Conservation (phyloP, 2,329 filamentous ascomycete genomes). For the Colletotrichum scovillei region DNA sequence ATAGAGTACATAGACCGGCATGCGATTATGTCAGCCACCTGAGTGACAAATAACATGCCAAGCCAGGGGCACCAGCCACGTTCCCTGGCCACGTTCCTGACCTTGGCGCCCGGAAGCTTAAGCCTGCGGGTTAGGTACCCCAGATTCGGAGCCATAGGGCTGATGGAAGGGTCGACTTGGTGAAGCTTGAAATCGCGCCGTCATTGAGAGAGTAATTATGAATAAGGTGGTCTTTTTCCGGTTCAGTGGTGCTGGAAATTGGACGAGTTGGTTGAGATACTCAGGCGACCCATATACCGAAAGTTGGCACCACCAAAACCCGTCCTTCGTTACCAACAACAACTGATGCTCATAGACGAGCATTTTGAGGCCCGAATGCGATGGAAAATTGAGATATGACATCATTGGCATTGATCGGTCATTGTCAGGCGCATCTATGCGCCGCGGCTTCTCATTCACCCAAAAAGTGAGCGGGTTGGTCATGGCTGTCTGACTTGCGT, state of each 20-base stretch:
- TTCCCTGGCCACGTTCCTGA: conserved; percentile 32
- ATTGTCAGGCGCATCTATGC: conserved; percentile 15
- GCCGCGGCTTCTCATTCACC: neutral
- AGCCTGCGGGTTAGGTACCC: conserved; percentile 30
- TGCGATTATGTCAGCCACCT: too few relatives aligned
- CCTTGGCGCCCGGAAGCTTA: conserved; percentile 28
- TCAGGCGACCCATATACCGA: neutral
- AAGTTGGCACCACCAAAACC: neutral
- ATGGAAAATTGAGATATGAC: conserved; percentile 22
- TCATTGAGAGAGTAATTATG: neutral
- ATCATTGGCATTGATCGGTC: conserved; percentile 32
- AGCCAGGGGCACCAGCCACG: conserved; percentile 25
- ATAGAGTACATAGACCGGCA: too few relatives aligned
- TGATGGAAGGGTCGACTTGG: conserved; percentile 30
- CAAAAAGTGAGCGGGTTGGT: conserved; percentile 8
- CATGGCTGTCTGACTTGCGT: neutral
- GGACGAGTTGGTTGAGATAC: neutral
- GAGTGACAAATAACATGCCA: neutral
- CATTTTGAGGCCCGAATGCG: conserved; percentile 13
- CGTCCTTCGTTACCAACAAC: conserved; percentile 18
- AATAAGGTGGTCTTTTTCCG: neutral
- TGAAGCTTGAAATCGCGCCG: conserved; percentile 30
- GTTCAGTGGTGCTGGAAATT: neutral
- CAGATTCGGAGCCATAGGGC: conserved; percentile 36
- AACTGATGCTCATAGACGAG: neutral